Percentiles rank a stretch among this genome's conserved stretches.
Evolutionary conservation across 768 basidiomycete species (phyloP).

Genomic region (Candolleomyces aberdarensis): DNA sequence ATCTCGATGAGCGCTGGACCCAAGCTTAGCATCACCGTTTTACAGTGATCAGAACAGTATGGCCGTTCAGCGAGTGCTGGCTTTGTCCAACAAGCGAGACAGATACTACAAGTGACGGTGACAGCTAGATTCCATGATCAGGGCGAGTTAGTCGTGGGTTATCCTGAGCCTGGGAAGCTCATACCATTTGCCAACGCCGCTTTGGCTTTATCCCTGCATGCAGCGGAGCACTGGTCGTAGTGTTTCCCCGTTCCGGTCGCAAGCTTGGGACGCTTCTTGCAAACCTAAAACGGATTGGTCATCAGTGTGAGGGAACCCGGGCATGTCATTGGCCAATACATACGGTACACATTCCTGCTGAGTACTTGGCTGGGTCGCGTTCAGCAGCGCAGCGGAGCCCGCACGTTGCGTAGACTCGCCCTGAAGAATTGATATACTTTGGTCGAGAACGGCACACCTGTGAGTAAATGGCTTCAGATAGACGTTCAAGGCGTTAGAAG

Average conservation of each 20-base stretch:
- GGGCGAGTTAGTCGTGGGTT: neutral
- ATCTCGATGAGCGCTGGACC: neutral
- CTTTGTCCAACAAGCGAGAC: neutral
- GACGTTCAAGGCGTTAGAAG: neutral
- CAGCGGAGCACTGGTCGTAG: slow-evolving; percentile 22
- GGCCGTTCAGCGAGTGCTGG: neutral
- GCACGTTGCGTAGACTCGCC: neutral
- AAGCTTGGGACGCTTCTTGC: slow-evolving; percentile 18
- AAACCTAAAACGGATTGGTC: slow-evolving; percentile 12
- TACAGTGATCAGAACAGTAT: neutral
- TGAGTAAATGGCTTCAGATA: neutral
- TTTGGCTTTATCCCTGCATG: slow-evolving; percentile 19
- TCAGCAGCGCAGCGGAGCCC: neutral
- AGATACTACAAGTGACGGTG: neutral
- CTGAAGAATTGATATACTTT: neutral
- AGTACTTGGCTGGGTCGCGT: neutral
- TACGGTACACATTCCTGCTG: slow-evolving; percentile 16
- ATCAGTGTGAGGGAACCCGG: neutral
- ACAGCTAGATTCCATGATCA: neutral
- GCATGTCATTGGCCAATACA: neutral
- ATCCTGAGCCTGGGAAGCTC: neutral
- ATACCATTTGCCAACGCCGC: neutral
- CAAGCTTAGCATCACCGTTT: neutral
- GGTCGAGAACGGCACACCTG: neutral
- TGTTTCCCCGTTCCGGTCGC: slow-evolving; percentile 11